Percentiles rank a stretch among this genome's conserved stretches.
Evolutionary conservation across 2,329 filamentous ascomycete species (phyloP).

Genomic region (Basipetospora chlamydospora): DNA sequence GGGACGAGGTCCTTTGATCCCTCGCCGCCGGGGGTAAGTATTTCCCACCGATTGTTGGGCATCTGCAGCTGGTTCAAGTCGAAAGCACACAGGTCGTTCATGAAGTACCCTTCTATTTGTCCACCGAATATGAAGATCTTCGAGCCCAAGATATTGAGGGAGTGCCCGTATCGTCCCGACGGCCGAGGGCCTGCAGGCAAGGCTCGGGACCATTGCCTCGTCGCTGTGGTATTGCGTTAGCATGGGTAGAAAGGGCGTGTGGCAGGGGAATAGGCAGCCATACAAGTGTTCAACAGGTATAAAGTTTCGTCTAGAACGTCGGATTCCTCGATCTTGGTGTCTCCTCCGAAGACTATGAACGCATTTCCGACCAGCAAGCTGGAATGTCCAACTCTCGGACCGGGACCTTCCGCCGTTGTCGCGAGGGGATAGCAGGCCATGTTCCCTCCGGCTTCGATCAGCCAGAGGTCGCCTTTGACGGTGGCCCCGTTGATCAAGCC

Average conservation of each 20-base stretch:
- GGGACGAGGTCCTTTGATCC: constrained; percentile 38
- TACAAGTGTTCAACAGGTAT: constrained; percentile 95
- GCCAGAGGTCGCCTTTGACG: constrained; percentile 94
- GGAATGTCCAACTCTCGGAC: constrained; percentile 85
- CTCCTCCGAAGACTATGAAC: constrained; percentile 96
- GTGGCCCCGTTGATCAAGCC: constrained; percentile 88
- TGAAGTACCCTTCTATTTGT: constrained; percentile 93
- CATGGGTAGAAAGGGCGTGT: neutral
- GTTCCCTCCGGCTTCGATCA: constrained; percentile 81
- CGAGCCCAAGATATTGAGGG: constrained; percentile 87
- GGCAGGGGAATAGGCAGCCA: constrained; percentile 22
- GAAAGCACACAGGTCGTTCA: constrained; percentile 92
- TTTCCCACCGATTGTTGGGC: constrained; percentile 84
- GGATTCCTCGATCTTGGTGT: constrained; percentile 90
- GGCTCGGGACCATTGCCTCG: constrained; percentile 93
- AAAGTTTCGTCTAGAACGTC: constrained; percentile 89
- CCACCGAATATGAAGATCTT: constrained; percentile 97
- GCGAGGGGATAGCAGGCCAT: constrained; percentile 84
- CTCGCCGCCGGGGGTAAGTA: constrained; percentile 54
- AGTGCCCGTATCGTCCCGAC: constrained; percentile 87
- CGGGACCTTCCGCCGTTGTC: constrained; percentile 85
- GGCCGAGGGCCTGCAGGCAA: constrained; percentile 76
- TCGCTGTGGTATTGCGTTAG: constrained; percentile 42
- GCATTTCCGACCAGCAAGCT: constrained; percentile 94
- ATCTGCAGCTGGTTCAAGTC: constrained; percentile 90